Evolutionary conservation across 2,329 filamentous ascomycete species (phyloP).

Genomic region (Chlorencoelia australis): DNA sequence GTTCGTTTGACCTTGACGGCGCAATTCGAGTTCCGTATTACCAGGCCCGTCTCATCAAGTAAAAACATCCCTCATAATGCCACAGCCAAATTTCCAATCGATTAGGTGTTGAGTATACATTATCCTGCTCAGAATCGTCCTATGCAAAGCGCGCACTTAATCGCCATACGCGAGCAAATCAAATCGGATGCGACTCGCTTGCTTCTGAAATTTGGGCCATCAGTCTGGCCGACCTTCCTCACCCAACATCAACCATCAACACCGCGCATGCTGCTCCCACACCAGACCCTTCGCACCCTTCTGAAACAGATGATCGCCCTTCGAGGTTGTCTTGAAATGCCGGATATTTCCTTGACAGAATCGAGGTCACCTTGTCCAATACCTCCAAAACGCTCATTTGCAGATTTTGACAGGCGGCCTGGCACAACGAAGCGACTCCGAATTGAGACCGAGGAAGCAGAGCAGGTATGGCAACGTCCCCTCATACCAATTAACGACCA

Average conservation of each 20-base stretch:
- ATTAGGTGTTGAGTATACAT: slow-evolving; percentile 2
- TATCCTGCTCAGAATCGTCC: slow-evolving; percentile 4
- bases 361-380: too few species aligned
- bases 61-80: too few species aligned
- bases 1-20: not conserved
- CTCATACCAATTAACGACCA: too few species aligned
- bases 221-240: not conserved
- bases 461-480: too few species aligned
- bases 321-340: too few species aligned
- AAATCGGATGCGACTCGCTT: slow-evolving; percentile 5
- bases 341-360: too few species aligned
- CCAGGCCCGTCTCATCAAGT: too few species aligned
- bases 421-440: too few species aligned
- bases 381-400: too few species aligned
- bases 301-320: slow-evolving; percentile 4
- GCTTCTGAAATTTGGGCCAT: slow-evolving; percentile 2
- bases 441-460: too few species aligned
- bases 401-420: too few species aligned
- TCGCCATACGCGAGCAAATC: slow-evolving; percentile 1
- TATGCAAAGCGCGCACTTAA: slow-evolving; percentile 5
- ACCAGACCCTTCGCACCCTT: not conserved
- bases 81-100: slow-evolving; percentile 3
- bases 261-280: slow-evolving; percentile 5
- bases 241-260: slow-evolving; percentile 2
- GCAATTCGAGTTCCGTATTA: not conserved